Evolutionary conservation across 768 basidiomycete genomes (phyloP), one percentile per base, ranked within the genome.

Genomic region (Hebeloma cylindrosporum): DNA sequence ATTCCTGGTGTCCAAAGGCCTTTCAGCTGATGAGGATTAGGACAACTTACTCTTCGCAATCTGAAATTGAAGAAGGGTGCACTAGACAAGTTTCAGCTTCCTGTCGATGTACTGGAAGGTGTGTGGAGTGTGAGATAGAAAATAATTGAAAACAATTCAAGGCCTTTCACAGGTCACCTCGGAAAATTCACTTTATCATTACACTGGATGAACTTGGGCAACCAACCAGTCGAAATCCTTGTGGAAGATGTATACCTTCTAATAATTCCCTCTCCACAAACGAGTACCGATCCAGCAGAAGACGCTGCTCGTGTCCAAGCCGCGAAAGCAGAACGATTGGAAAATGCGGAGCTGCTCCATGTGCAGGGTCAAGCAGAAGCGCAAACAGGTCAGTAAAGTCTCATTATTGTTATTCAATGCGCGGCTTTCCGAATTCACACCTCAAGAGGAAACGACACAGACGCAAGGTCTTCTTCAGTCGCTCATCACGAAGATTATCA

Each of bases 191-290:
- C 88, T 0, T 65, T 95, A 13, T 89, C 85, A 23, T 76, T 95
- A 11, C 84, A 93, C 51, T 94, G 91, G 89, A 81, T 88, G 73
- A 90, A 91, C 60, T 68, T 94, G 36, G 84, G 85, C 29, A 92
- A 85, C 60, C 85, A 88, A 59, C 95, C 96, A 0, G 91, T 93
- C 20, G 90, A 95, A 58, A 78, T 98, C 42, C 65, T 87, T 45
- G 79, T 99, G 48, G 93, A 97, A 69, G 91, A 99, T 65, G 85
- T 98, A 27, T 96, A 93, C 64, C 80, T 99, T 16, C 83, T 99
- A 42, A 93, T 94, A 13, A 80, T 90, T 23, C 90, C 96, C 21
- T 82, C 86, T 9, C 73, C 82, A 1, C 80, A 84, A 56, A 78
- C 77, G 17, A 77, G 74, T 38, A 67, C 75, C 43, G 82, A 94